A percentile compares a stretch with the other conserved stretches of the same genome.
Conservation (phyloP, 2,329 filamentous ascomycete genomes). For the Didymella lethalis region DNA sequence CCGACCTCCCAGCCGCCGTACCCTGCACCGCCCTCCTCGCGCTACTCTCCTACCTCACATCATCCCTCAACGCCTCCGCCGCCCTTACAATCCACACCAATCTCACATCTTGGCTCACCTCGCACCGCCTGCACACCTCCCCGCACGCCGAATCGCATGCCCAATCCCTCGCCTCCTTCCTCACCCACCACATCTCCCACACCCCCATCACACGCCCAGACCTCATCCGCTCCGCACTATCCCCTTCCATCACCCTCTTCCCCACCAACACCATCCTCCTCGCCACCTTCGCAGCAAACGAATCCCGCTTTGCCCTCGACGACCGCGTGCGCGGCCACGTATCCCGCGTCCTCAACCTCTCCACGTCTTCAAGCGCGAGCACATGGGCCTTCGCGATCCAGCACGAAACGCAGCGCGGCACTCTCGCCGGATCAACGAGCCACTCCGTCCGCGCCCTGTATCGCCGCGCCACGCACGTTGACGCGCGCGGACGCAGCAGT, state of each 20-base stretch:
- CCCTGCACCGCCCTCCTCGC: constrained; percentile 68
- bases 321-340: constrained; percentile 78
- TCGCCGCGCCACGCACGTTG: constrained; percentile 58
- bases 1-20: constrained; percentile 55
- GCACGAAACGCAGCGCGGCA: constrained; percentile 59
- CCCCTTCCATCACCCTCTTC: constrained; percentile 68
- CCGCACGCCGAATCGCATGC: constrained; percentile 69
- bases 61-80: constrained; percentile 41
- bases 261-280: constrained; percentile 81
- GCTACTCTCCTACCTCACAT: constrained; percentile 72
- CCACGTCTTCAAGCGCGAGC: constrained; percentile 51
- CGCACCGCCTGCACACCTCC: constrained; percentile 29
- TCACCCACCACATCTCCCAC: constrained; percentile 70
- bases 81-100: constrained; percentile 51
- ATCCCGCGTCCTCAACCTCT: constrained; percentile 48
- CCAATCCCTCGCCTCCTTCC: constrained; percentile 71
- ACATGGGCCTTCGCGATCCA: constrained; percentile 64
- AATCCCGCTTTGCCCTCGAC: constrained; percentile 74
- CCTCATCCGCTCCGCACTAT: constrained; percentile 69
- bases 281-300: constrained; percentile 74
- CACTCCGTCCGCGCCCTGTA: constrained; percentile 65
- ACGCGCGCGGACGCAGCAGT: constrained; percentile 40
- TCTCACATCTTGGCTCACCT: constrained; percentile 33
- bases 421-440: constrained; percentile 55
- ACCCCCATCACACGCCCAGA: constrained; percentile 72